A percentile compares a stretch with the other conserved stretches of the same genome.
These are phyloP conservation scores for Leishmania aethiopica DNA, from an alignment of 208 protist genomes.

Conservation along the genomic window DNA sequence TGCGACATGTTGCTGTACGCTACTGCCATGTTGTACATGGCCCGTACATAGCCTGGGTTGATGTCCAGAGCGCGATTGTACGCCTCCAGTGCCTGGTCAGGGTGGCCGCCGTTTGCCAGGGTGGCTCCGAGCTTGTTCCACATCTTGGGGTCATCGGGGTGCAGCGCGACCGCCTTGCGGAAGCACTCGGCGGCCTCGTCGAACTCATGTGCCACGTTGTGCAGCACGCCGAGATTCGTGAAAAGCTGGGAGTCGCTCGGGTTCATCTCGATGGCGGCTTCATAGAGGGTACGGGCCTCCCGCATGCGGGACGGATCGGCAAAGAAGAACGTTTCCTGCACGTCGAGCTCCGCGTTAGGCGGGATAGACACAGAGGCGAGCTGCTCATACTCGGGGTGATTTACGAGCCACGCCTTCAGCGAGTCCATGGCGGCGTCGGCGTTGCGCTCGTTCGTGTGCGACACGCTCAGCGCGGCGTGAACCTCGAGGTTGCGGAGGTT, in stretches of 20 bases:
- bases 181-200: slow-evolving; percentile 79
- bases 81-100: slow-evolving; percentile 78
- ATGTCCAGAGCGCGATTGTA: slow-evolving; percentile 89
- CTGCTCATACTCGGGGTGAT: slow-evolving; percentile 82
- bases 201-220: slow-evolving; percentile 85
- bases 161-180: slow-evolving; percentile 68
- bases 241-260: slow-evolving; percentile 70
- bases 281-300: slow-evolving; percentile 69
- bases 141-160: slow-evolving; percentile 68
- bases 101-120: slow-evolving; percentile 78
- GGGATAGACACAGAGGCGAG: slow-evolving; percentile 65
- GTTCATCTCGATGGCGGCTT: slow-evolving; percentile 82
- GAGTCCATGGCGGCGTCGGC: slow-evolving; percentile 66
- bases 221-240: slow-evolving; percentile 80
- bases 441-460: slow-evolving; percentile 91
- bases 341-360: slow-evolving; percentile 45
- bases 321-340: slow-evolving; percentile 74
- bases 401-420: slow-evolving; percentile 76
- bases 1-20: slow-evolving; percentile 82
- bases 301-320: slow-evolving; percentile 63
- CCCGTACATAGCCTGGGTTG: slow-evolving; percentile 88
- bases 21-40: slow-evolving; percentile 91
- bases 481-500: slow-evolving; percentile 72
- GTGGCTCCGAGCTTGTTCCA: slow-evolving; percentile 94
- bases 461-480: slow-evolving; percentile 76